These are phyloP conservation scores for Malus fusca DNA, from an alignment of 306 rosid species.

Conservation along the genomic window DNA sequence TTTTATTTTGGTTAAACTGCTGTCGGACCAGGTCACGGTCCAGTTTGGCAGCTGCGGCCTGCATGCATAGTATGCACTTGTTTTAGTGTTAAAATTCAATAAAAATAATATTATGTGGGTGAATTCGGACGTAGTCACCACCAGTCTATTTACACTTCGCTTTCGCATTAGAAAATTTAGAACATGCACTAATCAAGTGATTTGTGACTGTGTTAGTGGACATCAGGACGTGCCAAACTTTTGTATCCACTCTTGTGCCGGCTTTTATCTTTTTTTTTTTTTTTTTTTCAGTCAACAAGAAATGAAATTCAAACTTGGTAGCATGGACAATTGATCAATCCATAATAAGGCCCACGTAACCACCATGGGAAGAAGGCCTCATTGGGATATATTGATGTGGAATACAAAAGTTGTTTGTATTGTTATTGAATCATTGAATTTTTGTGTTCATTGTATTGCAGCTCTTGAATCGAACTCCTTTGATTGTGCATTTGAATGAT, in stretches of 20 bases:
- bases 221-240: neutral
- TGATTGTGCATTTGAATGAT: too few relatives aligned
- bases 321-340: too few relatives aligned
- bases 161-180: neutral
- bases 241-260: too few relatives aligned
- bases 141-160: neutral
- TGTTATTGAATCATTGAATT: too few relatives aligned
- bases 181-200: neutral
- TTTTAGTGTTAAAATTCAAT: too few relatives aligned
- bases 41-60: slow-evolving; percentile 18
- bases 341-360: too few relatives aligned
- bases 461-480: too few relatives aligned
- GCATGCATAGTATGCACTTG: neutral
- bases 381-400: too few relatives aligned
- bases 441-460: too few relatives aligned
- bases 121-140: slow-evolving; percentile 5
- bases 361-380: too few relatives aligned
- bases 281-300: neutral
- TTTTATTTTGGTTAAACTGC: too few relatives aligned
- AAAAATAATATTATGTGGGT: neutral
- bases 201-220: neutral
- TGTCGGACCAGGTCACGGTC: slow-evolving; percentile 16
- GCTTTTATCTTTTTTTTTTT: neutral
- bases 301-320: neutral
- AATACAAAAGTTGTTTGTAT: too few relatives aligned